Base-by-base conservation (phyloP, 352 stramenopile genomes). In the Pythium brachiatum region DNA sequence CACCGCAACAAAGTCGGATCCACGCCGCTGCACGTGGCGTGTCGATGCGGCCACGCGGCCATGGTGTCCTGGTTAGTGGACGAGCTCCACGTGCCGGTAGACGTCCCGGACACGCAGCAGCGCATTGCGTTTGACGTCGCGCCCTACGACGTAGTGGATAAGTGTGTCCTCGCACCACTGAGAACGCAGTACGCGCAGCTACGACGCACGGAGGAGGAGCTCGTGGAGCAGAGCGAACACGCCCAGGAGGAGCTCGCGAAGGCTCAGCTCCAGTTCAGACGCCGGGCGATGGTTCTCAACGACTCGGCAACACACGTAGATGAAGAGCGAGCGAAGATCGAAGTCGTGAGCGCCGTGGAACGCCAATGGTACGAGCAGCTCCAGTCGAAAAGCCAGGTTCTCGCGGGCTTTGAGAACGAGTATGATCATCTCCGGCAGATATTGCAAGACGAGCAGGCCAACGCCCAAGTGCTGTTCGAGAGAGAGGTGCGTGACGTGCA, bases 1-100 rank as follows among this genome's bases (percentile, higher is more conserved):
- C 53, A 60, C 18, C 74, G 72, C 26, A 86, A 86, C 62, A 89
- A 84, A 66, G 77, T 87, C 11, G 77, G 79, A 2, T 76, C 74
- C 18, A 87, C 79, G 25, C 66, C 79, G 8, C 53, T 89, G 20
- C 75, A 89, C 39, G 64, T 89, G 8, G 79, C 79, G 11, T 86
- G 79, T 61, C 83, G 83, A 51, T 84, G 76, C 18, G 68, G 71
- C 3, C 68, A 86, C 23, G 48, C 59, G 1, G 58, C 62, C 12
- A 62, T 84, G 52, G 60, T 79, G 23, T 47, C 52, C 20, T 81
- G 79, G 26, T 68, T 89, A 0, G 48, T 87, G 1, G 57, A 78
- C 23, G 16, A 68, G 15, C 34, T 66, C 21, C 64, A 62, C 5
- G 77, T 72, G 25, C 72, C 62, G 2, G 39, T 87, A 32, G 69